These are phyloP conservation scores for Heterobasidion occidentale DNA, from an alignment of 1,284 basidiomycete genomes.

Conservation along the genomic window DNA sequence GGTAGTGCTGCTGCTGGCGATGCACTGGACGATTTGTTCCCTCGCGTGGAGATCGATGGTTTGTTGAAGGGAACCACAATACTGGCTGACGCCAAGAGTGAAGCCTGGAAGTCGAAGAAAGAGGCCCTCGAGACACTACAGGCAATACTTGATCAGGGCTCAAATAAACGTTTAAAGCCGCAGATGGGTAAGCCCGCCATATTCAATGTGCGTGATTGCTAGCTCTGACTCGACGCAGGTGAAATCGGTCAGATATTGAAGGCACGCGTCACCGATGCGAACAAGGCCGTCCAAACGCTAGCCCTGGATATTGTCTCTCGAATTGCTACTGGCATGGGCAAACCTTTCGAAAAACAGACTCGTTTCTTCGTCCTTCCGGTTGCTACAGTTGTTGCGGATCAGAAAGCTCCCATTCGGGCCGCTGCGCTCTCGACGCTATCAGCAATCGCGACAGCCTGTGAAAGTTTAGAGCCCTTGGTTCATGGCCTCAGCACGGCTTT, in stretches of 20 bases:
- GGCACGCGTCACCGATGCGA: slow-evolving; percentile 84
- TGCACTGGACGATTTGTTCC: slow-evolving; percentile 89
- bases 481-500: slow-evolving; percentile 72
- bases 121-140: slow-evolving; percentile 88
- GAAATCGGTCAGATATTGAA: slow-evolving; percentile 90
- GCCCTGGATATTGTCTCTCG: slow-evolving; percentile 88
- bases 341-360: slow-evolving; percentile 87
- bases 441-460: slow-evolving; percentile 81
- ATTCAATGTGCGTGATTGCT: background rate
- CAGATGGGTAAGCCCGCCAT: slow-evolving; percentile 62
- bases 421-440: slow-evolving; percentile 76
- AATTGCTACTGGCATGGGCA: slow-evolving; percentile 91
- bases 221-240: slow-evolving; percentile 35
- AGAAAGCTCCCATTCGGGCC: slow-evolving; percentile 82
- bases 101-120: slow-evolving; percentile 97
- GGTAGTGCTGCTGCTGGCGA: slow-evolving; percentile 35
- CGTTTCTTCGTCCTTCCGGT: slow-evolving; percentile 75
- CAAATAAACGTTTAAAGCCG: slow-evolving; percentile 89
- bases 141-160: slow-evolving; percentile 79
- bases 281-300: slow-evolving; percentile 88
- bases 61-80: slow-evolving; percentile 84
- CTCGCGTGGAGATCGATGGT: slow-evolving; percentile 88
- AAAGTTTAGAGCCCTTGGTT: slow-evolving; percentile 79
- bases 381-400: slow-evolving; percentile 84
- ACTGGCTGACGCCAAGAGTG: slow-evolving; percentile 77